Evolutionary conservation across 805 yeast genomes (phyloP).

Genomic region (Teunomyces barrocoloradensis): DNA sequence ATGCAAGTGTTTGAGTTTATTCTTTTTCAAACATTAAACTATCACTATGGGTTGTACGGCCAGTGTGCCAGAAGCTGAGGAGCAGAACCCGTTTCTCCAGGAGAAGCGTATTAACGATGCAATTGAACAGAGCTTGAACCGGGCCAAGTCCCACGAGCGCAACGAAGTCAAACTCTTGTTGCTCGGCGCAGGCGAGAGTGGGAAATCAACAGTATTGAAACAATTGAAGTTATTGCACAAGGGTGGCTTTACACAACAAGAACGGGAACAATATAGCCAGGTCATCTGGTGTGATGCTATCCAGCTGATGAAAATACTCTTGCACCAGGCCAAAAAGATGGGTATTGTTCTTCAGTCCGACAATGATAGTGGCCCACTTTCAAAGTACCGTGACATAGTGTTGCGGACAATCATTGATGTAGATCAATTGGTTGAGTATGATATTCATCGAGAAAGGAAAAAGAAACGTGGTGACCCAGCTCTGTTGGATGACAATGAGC

Average conservation of each 20-base stretch:
- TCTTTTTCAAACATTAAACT: neutral
- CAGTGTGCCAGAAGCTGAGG: conserved; percentile 45
- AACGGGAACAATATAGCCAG: conserved; percentile 74
- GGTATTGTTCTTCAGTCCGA: conserved; percentile 69
- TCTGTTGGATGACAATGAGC: conserved; percentile 9
- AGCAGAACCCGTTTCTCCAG: conserved; percentile 51
- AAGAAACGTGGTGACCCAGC: conserved; percentile 54
- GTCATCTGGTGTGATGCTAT: conserved; percentile 93
- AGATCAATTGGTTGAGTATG: conserved; percentile 66
- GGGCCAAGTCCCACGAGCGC: conserved; percentile 50
- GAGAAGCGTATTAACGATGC: conserved; percentile 57
- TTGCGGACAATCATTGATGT: conserved; percentile 55
- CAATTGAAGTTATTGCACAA: conserved; percentile 85
- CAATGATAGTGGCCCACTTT: conserved; percentile 40
- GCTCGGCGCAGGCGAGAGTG: conserved; percentile 94
- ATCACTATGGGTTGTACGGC: conserved; percentile 66
- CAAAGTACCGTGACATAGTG: conserved; percentile 46
- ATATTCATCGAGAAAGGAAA: conserved; percentile 54
- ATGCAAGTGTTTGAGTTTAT: neutral
- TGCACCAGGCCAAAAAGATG: conserved; percentile 70
- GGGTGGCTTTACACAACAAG: conserved; percentile 78
- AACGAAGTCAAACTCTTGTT: conserved; percentile 68
- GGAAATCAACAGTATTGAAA: conserved; percentile 88
- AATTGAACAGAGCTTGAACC: conserved; percentile 60
- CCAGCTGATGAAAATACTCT: conserved; percentile 72